Evolutionary conservation across 768 basidiomycete genomes (phyloP).

Genomic region (Chlorophyllum brunneum): DNA sequence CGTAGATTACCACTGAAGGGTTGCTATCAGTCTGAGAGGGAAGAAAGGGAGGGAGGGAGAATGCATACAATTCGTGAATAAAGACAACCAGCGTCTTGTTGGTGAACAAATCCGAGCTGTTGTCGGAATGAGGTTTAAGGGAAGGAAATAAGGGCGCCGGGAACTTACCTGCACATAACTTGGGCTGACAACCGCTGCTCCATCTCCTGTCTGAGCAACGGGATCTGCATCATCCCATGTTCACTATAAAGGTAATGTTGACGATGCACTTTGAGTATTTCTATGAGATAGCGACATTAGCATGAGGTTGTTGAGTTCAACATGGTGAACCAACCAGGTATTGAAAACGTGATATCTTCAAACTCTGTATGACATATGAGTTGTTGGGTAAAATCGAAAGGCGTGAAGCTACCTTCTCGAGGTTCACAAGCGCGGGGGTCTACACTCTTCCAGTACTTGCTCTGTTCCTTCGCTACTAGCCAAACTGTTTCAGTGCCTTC

Average conservation of each 20-base stretch:
- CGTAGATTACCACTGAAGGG: slow-evolving; percentile 82
- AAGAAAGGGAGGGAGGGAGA: background rate
- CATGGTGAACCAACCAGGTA: slow-evolving; percentile 48
- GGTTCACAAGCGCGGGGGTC: slow-evolving; percentile 82
- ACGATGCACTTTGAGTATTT: slow-evolving; percentile 88
- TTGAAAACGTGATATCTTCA: slow-evolving; percentile 58
- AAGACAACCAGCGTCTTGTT: slow-evolving; percentile 80
- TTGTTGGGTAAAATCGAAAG: background rate
- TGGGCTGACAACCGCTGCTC: slow-evolving; percentile 77
- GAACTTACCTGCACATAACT: slow-evolving; percentile 82
- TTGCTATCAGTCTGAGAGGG: background rate
- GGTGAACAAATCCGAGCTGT: slow-evolving; percentile 73
- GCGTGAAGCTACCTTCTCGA: slow-evolving; percentile 52
- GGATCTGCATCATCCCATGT: slow-evolving; percentile 78
- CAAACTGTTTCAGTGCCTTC: slow-evolving; percentile 86
- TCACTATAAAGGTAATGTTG: slow-evolving; percentile 75
- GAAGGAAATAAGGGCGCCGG: background rate
- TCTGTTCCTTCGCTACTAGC: slow-evolving; percentile 84
- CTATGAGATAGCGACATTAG: slow-evolving; percentile 29
- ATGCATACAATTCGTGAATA: slow-evolving; percentile 89
- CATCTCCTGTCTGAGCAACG: slow-evolving; percentile 62
- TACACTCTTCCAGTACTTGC: slow-evolving; percentile 87
- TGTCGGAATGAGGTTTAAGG: background rate
- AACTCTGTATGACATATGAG: slow-evolving; percentile 38
- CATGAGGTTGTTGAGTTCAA: background rate